Conservation (phyloP, 2,329 filamentous ascomycete genomes). For the Didymella exigua region DNA sequence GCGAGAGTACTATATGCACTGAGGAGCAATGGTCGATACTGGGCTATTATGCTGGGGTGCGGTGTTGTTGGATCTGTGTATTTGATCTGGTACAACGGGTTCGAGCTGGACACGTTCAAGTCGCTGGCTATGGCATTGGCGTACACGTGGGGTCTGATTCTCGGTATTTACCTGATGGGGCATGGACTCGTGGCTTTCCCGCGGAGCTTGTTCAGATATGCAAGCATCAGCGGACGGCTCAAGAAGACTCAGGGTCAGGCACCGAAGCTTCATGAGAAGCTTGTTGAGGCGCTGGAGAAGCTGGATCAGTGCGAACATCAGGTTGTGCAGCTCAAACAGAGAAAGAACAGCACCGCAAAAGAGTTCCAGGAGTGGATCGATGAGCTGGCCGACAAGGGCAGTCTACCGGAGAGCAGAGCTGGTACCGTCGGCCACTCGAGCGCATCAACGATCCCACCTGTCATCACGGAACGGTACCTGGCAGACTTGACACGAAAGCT, state of each 20-base stretch:
- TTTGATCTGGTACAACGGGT: constrained; percentile 77
- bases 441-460: constrained; percentile 67
- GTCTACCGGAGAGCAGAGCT: constrained; percentile 64
- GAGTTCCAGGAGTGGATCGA: constrained; percentile 95
- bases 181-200: constrained; percentile 94
- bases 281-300: constrained; percentile 81
- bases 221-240: constrained; percentile 75
- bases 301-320: constrained; percentile 83
- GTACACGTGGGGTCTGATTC: constrained; percentile 88
- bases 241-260: constrained; percentile 78
- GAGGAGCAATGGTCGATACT: constrained; percentile 85
- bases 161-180: constrained; percentile 97
- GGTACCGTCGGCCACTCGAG: constrained; percentile 31
- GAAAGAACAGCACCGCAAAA: constrained; percentile 77
- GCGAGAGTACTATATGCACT: constrained; percentile 83
- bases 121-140: constrained; percentile 88
- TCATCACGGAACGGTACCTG: constrained; percentile 91
- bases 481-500: constrained; percentile 86
- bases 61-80: constrained; percentile 78
- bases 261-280: constrained; percentile 80
- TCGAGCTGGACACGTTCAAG: constrained; percentile 75
- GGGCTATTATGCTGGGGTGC: constrained; percentile 76
- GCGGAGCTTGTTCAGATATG: constrained; percentile 76
- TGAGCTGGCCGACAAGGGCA: constrained; percentile 80
- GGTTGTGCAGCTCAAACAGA: constrained; percentile 75